phyloP scores from a whole-genome alignment of 495 filamentous ascomycete species.

The Penicillium pancosmium region DNA sequence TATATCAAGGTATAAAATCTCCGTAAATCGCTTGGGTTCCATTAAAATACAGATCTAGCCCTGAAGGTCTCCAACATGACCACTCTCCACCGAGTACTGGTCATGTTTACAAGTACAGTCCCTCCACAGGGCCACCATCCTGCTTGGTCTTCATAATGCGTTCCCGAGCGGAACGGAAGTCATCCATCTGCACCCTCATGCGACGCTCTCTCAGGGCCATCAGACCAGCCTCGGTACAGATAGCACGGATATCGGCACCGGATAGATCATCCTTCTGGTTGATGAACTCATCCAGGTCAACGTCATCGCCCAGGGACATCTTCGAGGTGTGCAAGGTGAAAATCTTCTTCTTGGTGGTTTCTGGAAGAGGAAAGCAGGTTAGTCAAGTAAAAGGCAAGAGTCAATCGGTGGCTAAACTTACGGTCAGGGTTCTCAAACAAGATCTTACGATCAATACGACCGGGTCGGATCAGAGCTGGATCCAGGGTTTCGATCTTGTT shows the following conservation, averaged over 20 bases:
- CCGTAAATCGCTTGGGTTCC: slow-evolving; percentile 19
- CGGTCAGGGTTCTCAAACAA: slow-evolving; percentile 98
- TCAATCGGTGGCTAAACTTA: slow-evolving; percentile 43
- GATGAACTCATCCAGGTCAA: slow-evolving; percentile 98
- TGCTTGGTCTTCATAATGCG: slow-evolving; percentile 98
- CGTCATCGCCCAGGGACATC: slow-evolving; percentile 94
- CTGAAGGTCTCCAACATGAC: slow-evolving; percentile 15
- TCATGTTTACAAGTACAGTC: slow-evolving; percentile 85
- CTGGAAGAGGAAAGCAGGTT: slow-evolving; percentile 42
- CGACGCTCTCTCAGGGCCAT: slow-evolving; percentile 93
- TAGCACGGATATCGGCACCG: slow-evolving; percentile 97
- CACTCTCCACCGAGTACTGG: slow-evolving; percentile 7
- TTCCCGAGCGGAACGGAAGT: slow-evolving; percentile 91
- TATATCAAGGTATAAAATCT: slow-evolving; percentile 18
- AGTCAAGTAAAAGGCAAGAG: slow-evolving; percentile 19
- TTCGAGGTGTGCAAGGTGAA: slow-evolving; percentile 99
- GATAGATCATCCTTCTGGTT: slow-evolving; percentile 97
- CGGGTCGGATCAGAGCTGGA: slow-evolving; percentile 93
- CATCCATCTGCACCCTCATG: slow-evolving; percentile 99
- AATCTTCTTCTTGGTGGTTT: slow-evolving; percentile 99
- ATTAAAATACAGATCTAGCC: slow-evolving; percentile 33
- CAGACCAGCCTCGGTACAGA: slow-evolving; percentile 95
- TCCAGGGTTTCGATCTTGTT: slow-evolving; percentile 99
- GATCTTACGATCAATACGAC: slow-evolving; percentile 99
- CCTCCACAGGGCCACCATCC: slow-evolving; percentile 92